Evolutionary conservation across 139 green algal species (phyloP).

Genomic region (Auxenochlorella protothecoides): DNA sequence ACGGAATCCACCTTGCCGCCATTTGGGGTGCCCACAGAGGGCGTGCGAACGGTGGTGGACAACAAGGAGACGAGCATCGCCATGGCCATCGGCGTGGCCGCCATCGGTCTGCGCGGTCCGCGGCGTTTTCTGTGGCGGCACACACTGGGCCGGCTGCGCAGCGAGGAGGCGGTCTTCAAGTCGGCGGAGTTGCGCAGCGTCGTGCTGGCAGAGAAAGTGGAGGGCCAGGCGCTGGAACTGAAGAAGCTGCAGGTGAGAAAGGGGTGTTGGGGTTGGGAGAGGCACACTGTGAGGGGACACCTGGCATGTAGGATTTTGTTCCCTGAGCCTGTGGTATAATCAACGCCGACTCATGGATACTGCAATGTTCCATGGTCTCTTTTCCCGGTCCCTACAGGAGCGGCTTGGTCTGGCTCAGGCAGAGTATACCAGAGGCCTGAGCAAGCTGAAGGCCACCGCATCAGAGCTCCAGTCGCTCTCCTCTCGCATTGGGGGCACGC

Average conservation of each 20-base stretch:
- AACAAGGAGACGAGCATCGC: conserved; percentile 7
- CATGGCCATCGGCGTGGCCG: not conserved
- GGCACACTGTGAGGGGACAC: no score
- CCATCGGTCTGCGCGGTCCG: conserved; percentile 15
- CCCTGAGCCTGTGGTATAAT: no score
- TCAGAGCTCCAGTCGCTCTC: conserved; percentile 20
- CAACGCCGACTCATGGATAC: no score
- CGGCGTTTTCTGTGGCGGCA: conserved; percentile 22
- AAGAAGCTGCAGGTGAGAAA: conserved; percentile 15
- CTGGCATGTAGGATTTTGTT: no score
- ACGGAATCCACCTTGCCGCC: no score
- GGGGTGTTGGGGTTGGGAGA: no score
- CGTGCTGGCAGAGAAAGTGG: conserved; percentile 8
- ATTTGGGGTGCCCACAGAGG: conserved; percentile 1
- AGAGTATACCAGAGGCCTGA: conserved; percentile 22
- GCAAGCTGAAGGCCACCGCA: conserved; percentile 22
- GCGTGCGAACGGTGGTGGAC: conserved; percentile 12
- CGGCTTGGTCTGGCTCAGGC: conserved; percentile 11
- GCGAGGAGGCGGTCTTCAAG: conserved; percentile 13
- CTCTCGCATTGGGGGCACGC: conserved; percentile 5
- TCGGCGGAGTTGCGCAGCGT: conserved; percentile 5
- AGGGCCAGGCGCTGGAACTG: conserved; percentile 14
- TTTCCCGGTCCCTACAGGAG: conserved; percentile 2
- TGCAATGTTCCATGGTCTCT: no score
- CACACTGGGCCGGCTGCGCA: conserved; percentile 6